A percentile compares a stretch with the other conserved stretches of the same genome.
Evolutionary conservation across 2,329 filamentous ascomycete species (phyloP).

Genomic region (Arthrinium phaeospermum): DNA sequence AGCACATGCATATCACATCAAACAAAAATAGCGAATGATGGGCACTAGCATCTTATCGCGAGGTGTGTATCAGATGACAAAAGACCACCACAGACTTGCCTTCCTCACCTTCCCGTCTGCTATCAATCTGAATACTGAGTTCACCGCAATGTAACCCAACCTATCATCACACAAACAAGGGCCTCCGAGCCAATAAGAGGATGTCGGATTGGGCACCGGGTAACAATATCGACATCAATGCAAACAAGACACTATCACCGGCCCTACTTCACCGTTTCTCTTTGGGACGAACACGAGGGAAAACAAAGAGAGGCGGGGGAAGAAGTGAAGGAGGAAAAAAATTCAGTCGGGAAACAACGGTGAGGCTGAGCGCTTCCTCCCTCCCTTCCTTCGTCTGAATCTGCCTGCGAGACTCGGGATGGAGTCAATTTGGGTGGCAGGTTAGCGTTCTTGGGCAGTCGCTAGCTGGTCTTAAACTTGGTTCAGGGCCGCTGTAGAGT

Average conservation of each 20-base stretch:
- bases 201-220: not conserved
- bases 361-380: constrained; percentile 3
- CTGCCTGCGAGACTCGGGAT: not conserved
- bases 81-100: not conserved
- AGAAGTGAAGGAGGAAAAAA: not conserved
- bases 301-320: not conserved
- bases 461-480: constrained; percentile 3
- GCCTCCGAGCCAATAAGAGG: not conserved
- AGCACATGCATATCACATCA: constrained; percentile 16
- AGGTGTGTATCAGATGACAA: constrained; percentile 13
- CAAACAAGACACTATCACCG: not conserved
- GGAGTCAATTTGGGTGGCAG: constrained; percentile 12
- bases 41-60: constrained; percentile 18
- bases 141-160: constrained; percentile 14
- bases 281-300: not conserved
- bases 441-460: constrained; percentile 1
- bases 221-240: not conserved
- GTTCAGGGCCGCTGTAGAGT: not conserved
- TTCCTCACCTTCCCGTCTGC: not conserved
- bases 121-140: not conserved
- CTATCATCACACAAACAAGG: constrained; percentile 7
- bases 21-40: constrained; percentile 5
- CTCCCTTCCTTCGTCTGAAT: not conserved
- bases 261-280: not conserved
- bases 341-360: not conserved